These are phyloP conservation scores for Tubosaeta sp. DNA, from an alignment of 768 basidiomycete genomes.

Conservation along the genomic window DNA sequence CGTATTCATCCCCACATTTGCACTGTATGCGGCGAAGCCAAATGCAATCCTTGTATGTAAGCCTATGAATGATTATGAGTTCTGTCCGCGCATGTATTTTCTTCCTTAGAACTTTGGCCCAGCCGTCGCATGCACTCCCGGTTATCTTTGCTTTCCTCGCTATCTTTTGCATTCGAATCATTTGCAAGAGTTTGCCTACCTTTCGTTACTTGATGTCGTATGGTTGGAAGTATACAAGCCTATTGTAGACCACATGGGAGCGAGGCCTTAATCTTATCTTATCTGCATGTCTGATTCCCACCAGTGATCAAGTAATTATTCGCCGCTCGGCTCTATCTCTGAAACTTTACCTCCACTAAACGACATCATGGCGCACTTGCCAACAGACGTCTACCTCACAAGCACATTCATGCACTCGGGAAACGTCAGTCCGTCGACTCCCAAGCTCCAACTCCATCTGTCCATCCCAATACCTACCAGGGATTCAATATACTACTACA, in stretches of 20 bases:
- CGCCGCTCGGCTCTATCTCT: slow-evolving; percentile 8
- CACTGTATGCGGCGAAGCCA: slow-evolving; percentile 27
- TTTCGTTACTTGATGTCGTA: slow-evolving; percentile 2
- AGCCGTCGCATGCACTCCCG: slow-evolving; percentile 19
- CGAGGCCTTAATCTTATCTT: slow-evolving; percentile 19
- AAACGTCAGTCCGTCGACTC: slow-evolving; percentile 29
- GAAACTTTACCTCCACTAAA: slow-evolving; percentile 9
- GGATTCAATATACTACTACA: slow-evolving; percentile 39
- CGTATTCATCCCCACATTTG: slow-evolving; percentile 20
- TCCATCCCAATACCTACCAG: slow-evolving; percentile 33
- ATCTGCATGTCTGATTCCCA: slow-evolving; percentile 15
- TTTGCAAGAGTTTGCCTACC: slow-evolving; percentile 9
- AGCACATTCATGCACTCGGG: slow-evolving; percentile 32
- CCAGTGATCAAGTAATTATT: slow-evolving; percentile 2
- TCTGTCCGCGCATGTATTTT: slow-evolving; percentile 20
- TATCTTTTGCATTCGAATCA: slow-evolving; percentile 13
- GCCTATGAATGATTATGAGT: slow-evolving; percentile 19
- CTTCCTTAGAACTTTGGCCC: slow-evolving; percentile 17
- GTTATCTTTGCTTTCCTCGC: slow-evolving; percentile 26
- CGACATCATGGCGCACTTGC: slow-evolving; percentile 27
- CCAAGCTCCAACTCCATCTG: slow-evolving; percentile 31
- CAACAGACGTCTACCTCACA: slow-evolving; percentile 30
- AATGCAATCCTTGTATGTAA: slow-evolving; percentile 31
- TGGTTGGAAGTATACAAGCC: too few relatives aligned
- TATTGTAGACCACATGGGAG: too few relatives aligned